Evolutionary conservation across 106 monocot genomes (phyloP).

Genomic region (Triglochin maritima): DNA sequence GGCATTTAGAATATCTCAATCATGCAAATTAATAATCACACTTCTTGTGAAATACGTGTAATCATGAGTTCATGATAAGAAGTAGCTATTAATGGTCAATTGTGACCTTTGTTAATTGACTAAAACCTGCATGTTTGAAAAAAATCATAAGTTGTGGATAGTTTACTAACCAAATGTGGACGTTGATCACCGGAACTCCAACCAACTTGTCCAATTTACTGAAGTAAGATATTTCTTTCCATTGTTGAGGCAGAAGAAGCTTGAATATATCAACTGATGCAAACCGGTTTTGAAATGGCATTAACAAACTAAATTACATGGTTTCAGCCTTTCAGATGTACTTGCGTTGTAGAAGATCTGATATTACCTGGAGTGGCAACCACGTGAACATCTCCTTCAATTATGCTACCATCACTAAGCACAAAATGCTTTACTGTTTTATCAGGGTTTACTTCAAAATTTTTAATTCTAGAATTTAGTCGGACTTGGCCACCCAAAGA

Average conservation of each 20-base stretch:
- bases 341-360: not conserved
- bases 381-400: slow-evolving; percentile 83
- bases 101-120: too few relatives aligned
- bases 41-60: too few relatives aligned
- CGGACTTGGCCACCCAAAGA: slow-evolving; percentile 75
- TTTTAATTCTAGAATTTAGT: slow-evolving; percentile 74
- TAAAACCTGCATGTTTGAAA: not conserved
- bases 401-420: slow-evolving; percentile 57
- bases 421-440: slow-evolving; percentile 82
- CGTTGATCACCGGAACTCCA: slow-evolving; percentile 97
- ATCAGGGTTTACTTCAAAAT: slow-evolving; percentile 78
- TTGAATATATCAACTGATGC: slow-evolving; percentile 89
- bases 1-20: too few relatives aligned
- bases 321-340: not conserved
- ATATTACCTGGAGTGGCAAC: slow-evolving; percentile 72
- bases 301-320: not conserved
- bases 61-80: too few relatives aligned
- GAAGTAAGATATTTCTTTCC: slow-evolving; percentile 88
- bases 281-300: not conserved
- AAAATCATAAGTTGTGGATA: not conserved
- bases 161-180: slow-evolving; percentile 78
- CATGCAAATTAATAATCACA: too few relatives aligned
- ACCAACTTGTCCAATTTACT: slow-evolving; percentile 79
- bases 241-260: slow-evolving; percentile 86
- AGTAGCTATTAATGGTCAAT: too few relatives aligned